Conservation (phyloP, 768 basidiomycete species). For the Bullera alba region DNA sequence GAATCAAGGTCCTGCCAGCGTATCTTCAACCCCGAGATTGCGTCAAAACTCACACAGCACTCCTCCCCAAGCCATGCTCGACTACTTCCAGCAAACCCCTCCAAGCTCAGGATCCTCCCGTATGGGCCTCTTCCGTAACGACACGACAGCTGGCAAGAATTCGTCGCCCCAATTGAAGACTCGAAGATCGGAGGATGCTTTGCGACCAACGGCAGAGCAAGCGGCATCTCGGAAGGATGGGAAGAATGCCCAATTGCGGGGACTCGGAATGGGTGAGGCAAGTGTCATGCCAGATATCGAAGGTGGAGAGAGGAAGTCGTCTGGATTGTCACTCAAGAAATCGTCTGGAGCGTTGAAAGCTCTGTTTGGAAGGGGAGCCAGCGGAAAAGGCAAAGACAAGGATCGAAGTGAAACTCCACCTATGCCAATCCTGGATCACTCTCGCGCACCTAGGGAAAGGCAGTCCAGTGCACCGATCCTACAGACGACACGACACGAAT, state of each 20-base stretch:
- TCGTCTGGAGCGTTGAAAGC: conserved; percentile 39
- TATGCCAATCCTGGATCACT: neutral
- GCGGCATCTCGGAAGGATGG: neutral
- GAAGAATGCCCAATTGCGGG: neutral
- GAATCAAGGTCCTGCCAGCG: conserved; percentile 15
- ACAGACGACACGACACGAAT: conserved; percentile 1
- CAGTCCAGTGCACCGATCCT: no score
- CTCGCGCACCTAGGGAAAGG: no score
- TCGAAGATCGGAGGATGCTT: conserved; percentile 26
- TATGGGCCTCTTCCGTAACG: neutral
- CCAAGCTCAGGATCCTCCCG: neutral
- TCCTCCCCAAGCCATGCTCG: conserved; percentile 14
- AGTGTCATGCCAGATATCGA: conserved; percentile 21
- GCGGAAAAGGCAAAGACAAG: conserved; percentile 36
- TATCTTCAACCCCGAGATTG: conserved; percentile 1
- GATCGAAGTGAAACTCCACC: conserved; percentile 18
- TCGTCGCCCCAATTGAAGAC: conserved; percentile 13
- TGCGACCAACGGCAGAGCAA: conserved; percentile 11
- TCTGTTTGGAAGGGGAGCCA: conserved; percentile 31
- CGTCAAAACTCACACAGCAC: conserved; percentile 22
- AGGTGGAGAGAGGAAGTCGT: conserved; percentile 22
- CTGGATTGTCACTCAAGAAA: conserved; percentile 38
- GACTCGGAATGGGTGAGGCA: conserved; percentile 1
- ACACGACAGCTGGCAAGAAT: conserved; percentile 1
- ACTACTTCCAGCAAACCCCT: conserved; percentile 1